Evolutionary conservation across 2,329 filamentous ascomycete genomes (phyloP), one percentile per base, ranked within the genome.

Genomic region (Metarhizium sp.): DNA sequence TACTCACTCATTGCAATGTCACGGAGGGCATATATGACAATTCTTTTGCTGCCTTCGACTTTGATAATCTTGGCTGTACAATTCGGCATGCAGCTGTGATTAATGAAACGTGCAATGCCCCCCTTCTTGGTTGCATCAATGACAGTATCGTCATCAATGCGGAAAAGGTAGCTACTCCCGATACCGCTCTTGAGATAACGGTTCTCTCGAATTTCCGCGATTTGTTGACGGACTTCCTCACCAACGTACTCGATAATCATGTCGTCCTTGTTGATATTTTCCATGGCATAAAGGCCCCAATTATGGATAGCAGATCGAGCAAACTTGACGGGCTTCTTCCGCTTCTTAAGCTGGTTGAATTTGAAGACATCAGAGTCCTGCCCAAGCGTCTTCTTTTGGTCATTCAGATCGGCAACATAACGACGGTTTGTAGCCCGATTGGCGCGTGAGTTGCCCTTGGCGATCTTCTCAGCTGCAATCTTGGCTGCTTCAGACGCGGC

Each of bases 231-330:
- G 42, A 99, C 91, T 71, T 96, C 94, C 74, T 99, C 94, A 58
- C 94, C 94, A 11, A 99, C 94, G 68, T 99, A 99, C 74, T 99
- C 94, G 67, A 99, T 99, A 69, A 99, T 99, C 91, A 99, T 96
- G 72, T 99, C 94, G 70, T 96, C 95, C 69, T 92, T 91, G 58
- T 88, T 83, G 60, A 99, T 99, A 67, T 95, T 94, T 73, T 99
- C 94, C 78, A 96, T 92, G 3, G 94, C 92, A 67, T 99, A 99
- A 32, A 99, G 75, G 32, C 94, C 94, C 94, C 94, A 99, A 66
- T 96, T 97, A 73, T 99, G 94, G 64, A 99, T 99, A 49, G 94
- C 94, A 53, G 94, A 99, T 48, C 94, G 84, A 56, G 92, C 94
- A 72, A 99, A 99, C 69, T 95, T 94, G 69, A 99, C 94, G 1